These are phyloP conservation scores for Cucurbita maxima DNA, from an alignment of 306 rosid species.

Conservation along the genomic window DNA sequence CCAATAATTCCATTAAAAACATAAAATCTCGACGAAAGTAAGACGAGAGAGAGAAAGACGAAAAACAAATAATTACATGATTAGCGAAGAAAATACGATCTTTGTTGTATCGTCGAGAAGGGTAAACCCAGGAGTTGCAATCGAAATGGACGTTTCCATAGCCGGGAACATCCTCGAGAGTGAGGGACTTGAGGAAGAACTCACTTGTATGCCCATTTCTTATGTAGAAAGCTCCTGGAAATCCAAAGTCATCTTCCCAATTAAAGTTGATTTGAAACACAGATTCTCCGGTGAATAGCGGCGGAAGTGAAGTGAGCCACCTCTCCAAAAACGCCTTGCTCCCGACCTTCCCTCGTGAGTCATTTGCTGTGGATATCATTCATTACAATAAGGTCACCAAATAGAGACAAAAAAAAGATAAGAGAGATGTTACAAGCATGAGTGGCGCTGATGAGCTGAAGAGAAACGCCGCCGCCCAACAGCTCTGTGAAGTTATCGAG, in stretches of 20 bases:
- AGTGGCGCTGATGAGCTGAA: slow-evolving; percentile 36
- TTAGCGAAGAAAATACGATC: slow-evolving; percentile 69
- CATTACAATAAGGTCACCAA: too few relatives aligned
- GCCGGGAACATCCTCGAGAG: slow-evolving; percentile 60
- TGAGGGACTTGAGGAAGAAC: slow-evolving; percentile 47
- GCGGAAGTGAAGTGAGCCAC: slow-evolving; percentile 37
- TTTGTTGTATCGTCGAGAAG: slow-evolving; percentile 31
- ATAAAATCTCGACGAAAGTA: too few relatives aligned
- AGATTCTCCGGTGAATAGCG: slow-evolving; percentile 36
- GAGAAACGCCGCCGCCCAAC: slow-evolving; percentile 33
- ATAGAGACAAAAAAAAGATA: neutral
- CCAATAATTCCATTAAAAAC: neutral
- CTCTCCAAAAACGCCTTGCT: slow-evolving; percentile 40
- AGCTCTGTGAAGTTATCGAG: slow-evolving; percentile 47
- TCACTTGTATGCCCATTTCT: slow-evolving; percentile 54
- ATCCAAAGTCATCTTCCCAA: slow-evolving; percentile 42
- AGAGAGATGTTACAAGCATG: neutral
- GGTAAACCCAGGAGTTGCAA: slow-evolving; percentile 86
- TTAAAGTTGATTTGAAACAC: slow-evolving; percentile 41
- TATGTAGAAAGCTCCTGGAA: slow-evolving; percentile 56
- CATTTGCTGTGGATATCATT: slow-evolving; percentile 23
- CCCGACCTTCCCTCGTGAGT: slow-evolving; percentile 41
- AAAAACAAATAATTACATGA: slow-evolving; percentile 27
- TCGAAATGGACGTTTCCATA: slow-evolving; percentile 42
- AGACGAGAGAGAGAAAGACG: neutral